Conservation (phyloP, 257 asterid species). For the Thymus mandschuricus region DNA sequence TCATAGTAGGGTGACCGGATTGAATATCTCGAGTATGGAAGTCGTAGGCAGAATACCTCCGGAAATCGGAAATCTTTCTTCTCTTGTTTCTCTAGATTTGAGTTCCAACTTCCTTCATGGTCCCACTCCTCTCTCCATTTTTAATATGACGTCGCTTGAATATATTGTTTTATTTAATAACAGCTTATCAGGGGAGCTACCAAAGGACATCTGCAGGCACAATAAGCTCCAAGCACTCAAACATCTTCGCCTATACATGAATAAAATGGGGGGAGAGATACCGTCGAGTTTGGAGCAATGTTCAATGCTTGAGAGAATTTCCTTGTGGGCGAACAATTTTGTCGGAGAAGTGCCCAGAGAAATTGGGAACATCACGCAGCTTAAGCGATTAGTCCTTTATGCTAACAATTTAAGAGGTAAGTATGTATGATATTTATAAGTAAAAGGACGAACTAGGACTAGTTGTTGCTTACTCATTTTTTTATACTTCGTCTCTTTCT, state of each 20-base stretch:
- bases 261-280: not conserved
- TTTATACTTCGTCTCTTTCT: not conserved
- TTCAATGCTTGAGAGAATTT: not conserved
- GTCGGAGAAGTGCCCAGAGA: constrained; percentile 14
- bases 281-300: not conserved
- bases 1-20: constrained; percentile 21
- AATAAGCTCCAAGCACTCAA: not conserved
- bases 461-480: too few relatives aligned
- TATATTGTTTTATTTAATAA: too few relatives aligned
- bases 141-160: constrained; percentile 27
- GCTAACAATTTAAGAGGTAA: constrained; percentile 6
- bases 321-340: constrained; percentile 3
- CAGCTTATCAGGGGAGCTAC: too few relatives aligned
- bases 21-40: constrained; percentile 10
- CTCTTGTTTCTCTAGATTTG: constrained; percentile 22
- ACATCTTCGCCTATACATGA: not conserved
- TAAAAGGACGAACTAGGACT: too few relatives aligned
- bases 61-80: constrained; percentile 20
- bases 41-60: constrained; percentile 35
- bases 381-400: not conserved
- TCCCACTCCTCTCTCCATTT: constrained; percentile 30
- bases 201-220: too few relatives aligned
- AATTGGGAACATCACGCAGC: constrained; percentile 7
- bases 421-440: too few relatives aligned
- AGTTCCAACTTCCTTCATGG: not conserved